Base-by-base conservation (phyloP, 2,329 filamentous ascomycete species). In the Arachnopeziza araneosa region DNA sequence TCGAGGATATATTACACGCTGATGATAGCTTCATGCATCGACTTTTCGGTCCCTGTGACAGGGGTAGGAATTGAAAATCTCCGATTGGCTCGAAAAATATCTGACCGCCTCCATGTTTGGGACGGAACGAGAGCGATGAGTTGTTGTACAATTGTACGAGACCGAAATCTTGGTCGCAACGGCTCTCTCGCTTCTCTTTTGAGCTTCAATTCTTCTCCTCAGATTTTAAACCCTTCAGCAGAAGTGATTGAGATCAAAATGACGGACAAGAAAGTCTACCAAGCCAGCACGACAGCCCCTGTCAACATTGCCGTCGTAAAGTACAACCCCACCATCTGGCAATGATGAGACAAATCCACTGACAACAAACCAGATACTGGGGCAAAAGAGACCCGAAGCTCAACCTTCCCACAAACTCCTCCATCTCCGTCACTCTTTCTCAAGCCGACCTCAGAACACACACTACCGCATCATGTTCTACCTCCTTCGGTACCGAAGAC, bases 281-380 rank as follows among this genome's bases (percentile, higher is more conserved):
- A 92, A 70, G 91, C 95, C 68, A 97, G 90, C 80, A 97, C 95
- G 61, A 98, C 93, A 65, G 95, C 95, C 50, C 95, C 93, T 17
- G 93, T 98, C 73, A 98, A 98, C 80, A 98, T 98, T 74, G 93
- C 93, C 67, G 93, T 98, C 60, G 95, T 98, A 79, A 98, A 98
- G 89, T 96, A 77, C 69, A 59, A 59, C 44, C 52, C 57, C 54
- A 30, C 23, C 58, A 44, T 57, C 59, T 60, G 24, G 60, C 57
- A 57, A 52, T 30, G 65, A 60, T 36, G 50, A 53, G 32, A 61
- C 53, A 62, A 60, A 52, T 50, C 26, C 24, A 8, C 23, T 26
- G 44, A 24, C 24, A 50, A 36, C 50, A 57, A 24, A 57, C 69
- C 24, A 85, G 83, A 74, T 89, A 99, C 84, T 99, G 96, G 95